Evolutionary conservation across 257 asterid species (phyloP), one percentile per base, ranked within the genome.

Genomic region (Ilex asprella): DNA sequence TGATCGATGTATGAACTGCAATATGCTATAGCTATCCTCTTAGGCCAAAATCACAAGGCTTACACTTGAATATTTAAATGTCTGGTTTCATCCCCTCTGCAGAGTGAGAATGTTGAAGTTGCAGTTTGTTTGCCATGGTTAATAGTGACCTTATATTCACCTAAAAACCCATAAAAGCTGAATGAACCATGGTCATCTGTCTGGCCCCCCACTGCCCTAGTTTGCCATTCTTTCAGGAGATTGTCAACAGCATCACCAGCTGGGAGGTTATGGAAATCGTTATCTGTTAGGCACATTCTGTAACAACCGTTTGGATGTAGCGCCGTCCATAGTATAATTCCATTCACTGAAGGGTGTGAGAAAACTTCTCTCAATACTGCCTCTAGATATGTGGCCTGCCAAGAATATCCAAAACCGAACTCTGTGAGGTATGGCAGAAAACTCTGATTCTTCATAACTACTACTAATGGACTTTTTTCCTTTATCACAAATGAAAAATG

Each of bases 321-420:
- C 21, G 86, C 84, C 5, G 88, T 58, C 91, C 91, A 83, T n/a
- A 83, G 73, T 73, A 83, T 72, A 16, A 83, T 75, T 16, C 91
- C 88, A 29, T 81, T 68, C 0, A 83, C 78, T 6, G 84, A 56
- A 30, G 85, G 88, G 60, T 83, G 91, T 16, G 88, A 83, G 62
- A 77, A 86, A 0, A 72, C 78, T 68, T 83, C 86, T 61, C 86
- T 77, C 57, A 83, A 16, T 10, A 77, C 84, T 39, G 12, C 60
- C 49, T 74, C 85, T 7, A 86, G 66, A 49, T 83, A 79, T 27
- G 59, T 81, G 4, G 83, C 94, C 88, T 81, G 83, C 30, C 64
- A 75, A 53, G 30, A n/a, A 16, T 2, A 4, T 21, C 27, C 27
- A 21, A 21, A 21, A 21, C 27, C 27, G 27, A 21, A 21, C 27